Evolutionary conservation across 2,329 filamentous ascomycete species (phyloP).

Genomic region (Fusarium sp.): DNA sequence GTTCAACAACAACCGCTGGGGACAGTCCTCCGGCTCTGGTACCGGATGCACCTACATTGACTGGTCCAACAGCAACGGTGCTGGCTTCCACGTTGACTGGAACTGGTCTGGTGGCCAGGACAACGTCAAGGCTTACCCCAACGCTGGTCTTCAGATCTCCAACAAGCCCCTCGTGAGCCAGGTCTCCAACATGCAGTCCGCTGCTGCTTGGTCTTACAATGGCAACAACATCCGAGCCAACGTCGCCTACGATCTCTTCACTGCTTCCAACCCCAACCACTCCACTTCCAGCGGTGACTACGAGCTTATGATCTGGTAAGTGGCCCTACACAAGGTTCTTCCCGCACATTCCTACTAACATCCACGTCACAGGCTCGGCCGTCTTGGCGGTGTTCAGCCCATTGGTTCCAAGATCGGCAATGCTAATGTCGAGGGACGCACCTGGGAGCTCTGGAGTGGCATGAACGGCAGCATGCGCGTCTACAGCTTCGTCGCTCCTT

Average conservation of each 20-base stretch:
- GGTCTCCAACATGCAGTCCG: slow-evolving; percentile 24
- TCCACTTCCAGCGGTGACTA: slow-evolving; percentile 11
- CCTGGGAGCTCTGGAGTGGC: slow-evolving; percentile 15
- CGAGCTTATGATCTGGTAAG: slow-evolving; percentile 24
- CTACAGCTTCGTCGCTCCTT: slow-evolving; percentile 14
- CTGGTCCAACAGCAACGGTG: slow-evolving; percentile 24
- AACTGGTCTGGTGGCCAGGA: slow-evolving; percentile 13
- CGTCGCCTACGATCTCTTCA: slow-evolving; percentile 25
- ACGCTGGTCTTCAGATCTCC: slow-evolving; percentile 7
- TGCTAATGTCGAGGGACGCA: slow-evolving; percentile 13
- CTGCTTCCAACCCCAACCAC: slow-evolving; percentile 15
- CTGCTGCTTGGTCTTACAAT: slow-evolving; percentile 21
- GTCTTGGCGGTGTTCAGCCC: slow-evolving; percentile 7
- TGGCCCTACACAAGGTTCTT: not conserved
- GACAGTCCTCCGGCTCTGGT: slow-evolving; percentile 9
- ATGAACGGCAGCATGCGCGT: slow-evolving; percentile 22
- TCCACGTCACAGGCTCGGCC: not conserved
- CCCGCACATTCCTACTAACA: not conserved
- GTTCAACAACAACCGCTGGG: slow-evolving; percentile 29
- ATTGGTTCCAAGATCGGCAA: slow-evolving; percentile 9
- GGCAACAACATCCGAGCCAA: slow-evolving; percentile 17
- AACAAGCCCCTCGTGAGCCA: slow-evolving; percentile 13
- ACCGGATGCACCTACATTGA: slow-evolving; percentile 20
- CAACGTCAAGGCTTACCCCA: slow-evolving; percentile 17
- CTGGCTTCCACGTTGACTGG: slow-evolving; percentile 22